These are phyloP conservation scores for Ustilaginoidea virens DNA, from an alignment of 2,329 filamentous ascomycete genomes.

Conservation along the genomic window DNA sequence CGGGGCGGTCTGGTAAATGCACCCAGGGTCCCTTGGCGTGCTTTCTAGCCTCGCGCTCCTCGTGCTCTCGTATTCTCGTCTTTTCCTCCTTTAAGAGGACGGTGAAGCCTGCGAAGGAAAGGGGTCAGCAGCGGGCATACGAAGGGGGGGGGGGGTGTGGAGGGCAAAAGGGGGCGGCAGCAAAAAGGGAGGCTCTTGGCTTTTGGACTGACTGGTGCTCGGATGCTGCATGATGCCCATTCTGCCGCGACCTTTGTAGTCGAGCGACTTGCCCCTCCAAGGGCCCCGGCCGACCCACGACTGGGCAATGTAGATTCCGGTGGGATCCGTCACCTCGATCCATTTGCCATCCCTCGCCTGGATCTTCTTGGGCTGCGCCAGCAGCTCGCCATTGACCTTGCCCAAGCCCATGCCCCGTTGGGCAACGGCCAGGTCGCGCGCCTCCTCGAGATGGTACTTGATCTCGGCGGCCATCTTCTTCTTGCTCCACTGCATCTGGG, in stretches of 20 bases:
- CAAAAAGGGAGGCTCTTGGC: neutral
- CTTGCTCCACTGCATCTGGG: slow-evolving; percentile 90
- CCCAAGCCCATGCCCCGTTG: slow-evolving; percentile 72
- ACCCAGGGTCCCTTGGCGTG: slow-evolving; percentile 68
- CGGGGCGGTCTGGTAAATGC: slow-evolving; percentile 70
- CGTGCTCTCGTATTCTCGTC: slow-evolving; percentile 65
- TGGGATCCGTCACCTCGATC: slow-evolving; percentile 55
- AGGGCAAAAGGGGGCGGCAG: neutral
- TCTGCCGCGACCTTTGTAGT: slow-evolving; percentile 63
- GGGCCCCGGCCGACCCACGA: slow-evolving; percentile 79
- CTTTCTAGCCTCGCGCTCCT: slow-evolving; percentile 65
- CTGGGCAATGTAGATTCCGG: slow-evolving; percentile 79
- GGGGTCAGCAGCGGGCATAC: no score
- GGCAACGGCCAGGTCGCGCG: slow-evolving; percentile 67
- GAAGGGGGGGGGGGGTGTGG: no score
- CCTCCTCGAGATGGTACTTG: slow-evolving; percentile 61
- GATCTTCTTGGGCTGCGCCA: slow-evolving; percentile 33
- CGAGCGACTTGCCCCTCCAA: slow-evolving; percentile 38
- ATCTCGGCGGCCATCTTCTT: slow-evolving; percentile 84
- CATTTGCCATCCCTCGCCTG: slow-evolving; percentile 60
- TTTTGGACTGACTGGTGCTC: slow-evolving; percentile 52
- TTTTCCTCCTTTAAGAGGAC: slow-evolving; percentile 87
- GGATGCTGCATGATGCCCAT: slow-evolving; percentile 55
- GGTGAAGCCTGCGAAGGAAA: slow-evolving; percentile 43
- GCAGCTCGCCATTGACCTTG: slow-evolving; percentile 22